Evolutionary conservation across 2,329 filamentous ascomycete species (phyloP).

Genomic region (Colletotrichum godetiae): DNA sequence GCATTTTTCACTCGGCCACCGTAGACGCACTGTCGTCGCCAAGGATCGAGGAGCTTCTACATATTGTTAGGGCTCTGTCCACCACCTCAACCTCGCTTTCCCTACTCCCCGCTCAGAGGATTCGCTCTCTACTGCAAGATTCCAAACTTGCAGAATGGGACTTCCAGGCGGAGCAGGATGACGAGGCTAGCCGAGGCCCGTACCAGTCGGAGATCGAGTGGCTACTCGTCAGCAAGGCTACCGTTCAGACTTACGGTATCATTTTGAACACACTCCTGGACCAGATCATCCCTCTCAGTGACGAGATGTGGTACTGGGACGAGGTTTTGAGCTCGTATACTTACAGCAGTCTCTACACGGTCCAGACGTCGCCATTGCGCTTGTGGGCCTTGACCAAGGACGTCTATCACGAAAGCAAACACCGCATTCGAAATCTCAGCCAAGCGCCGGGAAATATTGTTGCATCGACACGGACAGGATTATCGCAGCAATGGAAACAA

Average conservation of each 20-base stretch:
- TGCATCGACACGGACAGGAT: conserved; percentile 48
- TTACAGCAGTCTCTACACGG: conserved; percentile 83
- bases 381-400: conserved; percentile 79
- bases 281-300: conserved; percentile 83
- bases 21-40: conserved; percentile 61
- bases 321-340: conserved; percentile 83
- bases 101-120: conserved; percentile 68
- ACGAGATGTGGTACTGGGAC: conserved; percentile 97
- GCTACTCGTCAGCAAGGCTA: conserved; percentile 90
- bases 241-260: conserved; percentile 88
- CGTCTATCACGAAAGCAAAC: conserved; percentile 71
- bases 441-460: conserved; percentile 45
- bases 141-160: conserved; percentile 61
- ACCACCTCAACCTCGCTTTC: conserved; percentile 73
- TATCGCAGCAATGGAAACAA: conserved; percentile 67
- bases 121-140: conserved; percentile 72
- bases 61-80: conserved; percentile 77
- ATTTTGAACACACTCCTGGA: conserved; percentile 82
- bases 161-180: conserved; percentile 39
- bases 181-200: conserved; percentile 39
- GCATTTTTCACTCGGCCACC: conserved; percentile 42
- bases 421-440: conserved; percentile 43
- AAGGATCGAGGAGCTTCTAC: conserved; percentile 71
- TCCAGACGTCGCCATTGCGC: conserved; percentile 85
- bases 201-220: conserved; percentile 84